Conservation (phyloP, 768 basidiomycete species). For the Leccinum obscurum region DNA sequence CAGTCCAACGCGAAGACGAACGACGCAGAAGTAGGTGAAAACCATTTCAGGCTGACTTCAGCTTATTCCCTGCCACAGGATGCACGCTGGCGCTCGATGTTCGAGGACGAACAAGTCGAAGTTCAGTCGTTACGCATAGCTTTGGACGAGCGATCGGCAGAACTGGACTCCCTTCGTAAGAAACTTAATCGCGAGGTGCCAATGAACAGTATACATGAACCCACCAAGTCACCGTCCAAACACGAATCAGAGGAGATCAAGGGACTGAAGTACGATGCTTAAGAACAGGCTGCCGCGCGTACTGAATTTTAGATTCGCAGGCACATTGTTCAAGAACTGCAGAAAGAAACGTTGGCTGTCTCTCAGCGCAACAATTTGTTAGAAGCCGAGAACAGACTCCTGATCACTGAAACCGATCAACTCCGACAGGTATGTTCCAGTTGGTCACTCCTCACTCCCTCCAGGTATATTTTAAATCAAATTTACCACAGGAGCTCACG, state of each 20-base stretch:
- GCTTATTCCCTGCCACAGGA: slow-evolving; percentile 19
- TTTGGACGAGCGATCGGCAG: slow-evolving; percentile 43
- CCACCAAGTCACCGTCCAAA: slow-evolving; percentile 42
- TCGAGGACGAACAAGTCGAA: slow-evolving; percentile 34
- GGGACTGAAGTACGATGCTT: slow-evolving; percentile 67
- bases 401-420: slow-evolving; percentile 57
- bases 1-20: slow-evolving; percentile 25
- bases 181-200: slow-evolving; percentile 58
- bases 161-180: slow-evolving; percentile 60
- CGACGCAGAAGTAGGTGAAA: slow-evolving; percentile 24
- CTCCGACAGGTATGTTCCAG: slow-evolving; percentile 59
- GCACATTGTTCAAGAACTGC: slow-evolving; percentile 86
- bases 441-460: neutral
- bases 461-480: neutral
- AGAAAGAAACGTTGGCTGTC: slow-evolving; percentile 69
- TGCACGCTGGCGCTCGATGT: slow-evolving; percentile 28
- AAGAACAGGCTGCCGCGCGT: neutral
- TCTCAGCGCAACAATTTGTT: slow-evolving; percentile 69
- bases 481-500: slow-evolving; percentile 59
- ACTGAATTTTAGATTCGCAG: slow-evolving; percentile 36
- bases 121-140: slow-evolving; percentile 32
- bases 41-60: neutral
- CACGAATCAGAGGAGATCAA: slow-evolving; percentile 67
- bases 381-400: slow-evolving; percentile 72
- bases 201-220: slow-evolving; percentile 40